A percentile compares a stretch with the other conserved stretches of the same genome.
These are phyloP conservation scores for Trapa incisa DNA, from an alignment of 345 rosid genomes.

Conservation along the genomic window DNA sequence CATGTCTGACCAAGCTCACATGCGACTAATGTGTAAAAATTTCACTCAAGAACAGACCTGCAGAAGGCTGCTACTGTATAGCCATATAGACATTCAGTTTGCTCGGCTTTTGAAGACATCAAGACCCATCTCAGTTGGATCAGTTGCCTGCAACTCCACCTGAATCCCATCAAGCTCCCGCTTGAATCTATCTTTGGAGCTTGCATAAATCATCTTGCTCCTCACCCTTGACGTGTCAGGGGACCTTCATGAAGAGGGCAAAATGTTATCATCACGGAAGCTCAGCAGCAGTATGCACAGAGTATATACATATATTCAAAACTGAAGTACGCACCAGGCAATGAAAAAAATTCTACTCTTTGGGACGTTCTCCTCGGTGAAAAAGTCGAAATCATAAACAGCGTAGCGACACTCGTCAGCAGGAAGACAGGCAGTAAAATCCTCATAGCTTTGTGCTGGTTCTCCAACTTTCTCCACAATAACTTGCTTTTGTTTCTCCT, in stretches of 20 bases:
- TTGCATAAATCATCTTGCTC: constrained; percentile 57
- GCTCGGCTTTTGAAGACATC: constrained; percentile 49
- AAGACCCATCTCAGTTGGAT: constrained; percentile 45
- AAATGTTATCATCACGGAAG: background rate
- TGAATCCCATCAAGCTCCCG: constrained; percentile 8
- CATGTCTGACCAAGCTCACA: constrained; percentile 21
- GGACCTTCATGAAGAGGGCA: constrained; percentile 18
- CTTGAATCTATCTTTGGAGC: constrained; percentile 25
- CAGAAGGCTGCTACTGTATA: constrained; percentile 4
- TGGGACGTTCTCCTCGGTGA: constrained; percentile 39
- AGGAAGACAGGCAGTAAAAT: constrained; percentile 40
- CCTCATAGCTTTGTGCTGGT: constrained; percentile 39
- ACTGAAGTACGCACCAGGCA: constrained; percentile 28
- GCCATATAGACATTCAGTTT: constrained; percentile 17
- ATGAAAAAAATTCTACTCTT: constrained; percentile 52
- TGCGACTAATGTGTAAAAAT: constrained; percentile 20
- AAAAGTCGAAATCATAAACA: constrained; percentile 46
- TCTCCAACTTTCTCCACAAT: constrained; percentile 49
- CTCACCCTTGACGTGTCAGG: constrained; percentile 46
- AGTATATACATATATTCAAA: background rate
- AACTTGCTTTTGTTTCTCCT: constrained; percentile 51
- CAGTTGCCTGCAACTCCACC: constrained; percentile 21
- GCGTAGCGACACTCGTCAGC: constrained; percentile 58
- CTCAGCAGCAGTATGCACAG: background rate
- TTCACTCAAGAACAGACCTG: constrained; percentile 14